Base-by-base conservation (phyloP, 768 basidiomycete genomes). In the Naematelia aurantialba region DNA sequence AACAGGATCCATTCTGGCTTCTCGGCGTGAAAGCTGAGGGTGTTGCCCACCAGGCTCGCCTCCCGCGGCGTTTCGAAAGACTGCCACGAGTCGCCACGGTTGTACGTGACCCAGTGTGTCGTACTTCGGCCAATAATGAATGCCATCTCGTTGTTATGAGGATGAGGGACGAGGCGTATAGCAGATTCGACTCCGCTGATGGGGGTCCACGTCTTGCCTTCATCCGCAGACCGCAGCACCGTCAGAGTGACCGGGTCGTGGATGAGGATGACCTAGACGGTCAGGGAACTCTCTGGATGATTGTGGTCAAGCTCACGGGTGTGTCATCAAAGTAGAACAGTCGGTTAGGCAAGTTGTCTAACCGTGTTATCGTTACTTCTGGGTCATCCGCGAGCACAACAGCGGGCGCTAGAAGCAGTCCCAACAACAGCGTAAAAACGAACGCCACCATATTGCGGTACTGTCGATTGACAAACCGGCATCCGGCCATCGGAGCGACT, bases 241-340 rank as follows among this genome's bases (percentile, higher is more conserved):
- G 85, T 81, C 11, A 87, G 84, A 13, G 82, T 81, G 45, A 83
- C 65, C 2, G 83, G 75, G 77, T 97, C 92, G 69, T 91, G 89
- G 68, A 88, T 91, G 49, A 94, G 80, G n/a, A 86, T 87, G 22
- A 78, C 79, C 85, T 87, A 39, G 73, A 0, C 17, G 10, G 51
- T 52, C 45, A 58, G 46, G 52, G 8, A n/a, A n/a, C 3, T 42
- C 29, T 46, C 12, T 5, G 48, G 24, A 24, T 13, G 29, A 50
- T 8, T 21, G 14, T 4, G 19, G 12, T 8, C 34, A 39, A 17
- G 80, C 87, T 67, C 66, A 93, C 93, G 27, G 86, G 78, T 5
- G 89, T 87, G 78, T 96, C 94, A 62, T 97, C 89, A 78, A 98
- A 96, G 82, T 91, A 97, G 80, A 88, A 89, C 53, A 94, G 73